These are phyloP conservation scores for Leccinum ochraceum DNA, from an alignment of 768 basidiomycete genomes.

Conservation along the genomic window DNA sequence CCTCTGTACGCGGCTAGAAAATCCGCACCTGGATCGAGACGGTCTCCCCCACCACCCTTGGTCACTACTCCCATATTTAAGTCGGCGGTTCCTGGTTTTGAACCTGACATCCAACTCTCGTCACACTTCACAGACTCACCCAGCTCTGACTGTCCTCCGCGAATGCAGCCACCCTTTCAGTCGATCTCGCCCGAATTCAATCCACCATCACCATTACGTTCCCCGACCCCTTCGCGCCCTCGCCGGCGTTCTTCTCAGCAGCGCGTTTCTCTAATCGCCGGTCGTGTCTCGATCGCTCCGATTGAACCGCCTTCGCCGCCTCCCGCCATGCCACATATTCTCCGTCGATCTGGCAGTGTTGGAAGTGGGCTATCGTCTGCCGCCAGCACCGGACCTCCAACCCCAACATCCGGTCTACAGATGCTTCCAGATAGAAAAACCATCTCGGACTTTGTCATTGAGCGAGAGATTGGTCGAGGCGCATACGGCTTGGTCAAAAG, in stretches of 20 bases:
- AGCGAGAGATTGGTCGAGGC: conserved; percentile 88
- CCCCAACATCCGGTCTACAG: conserved; percentile 42
- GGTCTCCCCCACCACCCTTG: conserved; percentile 18
- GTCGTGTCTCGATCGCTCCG: conserved; percentile 75
- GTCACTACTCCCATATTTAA: conserved; percentile 27
- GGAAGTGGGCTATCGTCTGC: conserved; percentile 63
- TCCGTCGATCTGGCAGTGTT: conserved; percentile 64
- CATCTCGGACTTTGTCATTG: conserved; percentile 84
- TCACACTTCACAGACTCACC: conserved; percentile 34
- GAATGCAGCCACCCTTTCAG: conserved; percentile 26
- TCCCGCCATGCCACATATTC: conserved; percentile 57
- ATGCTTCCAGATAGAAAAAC: conserved; percentile 57
- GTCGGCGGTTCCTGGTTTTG: conserved; percentile 22
- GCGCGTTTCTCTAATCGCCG: conserved; percentile 80
- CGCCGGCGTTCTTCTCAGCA: conserved; percentile 82
- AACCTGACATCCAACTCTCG: conserved; percentile 30
- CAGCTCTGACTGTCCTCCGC: conserved; percentile 31
- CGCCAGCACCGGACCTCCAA: conserved; percentile 62
- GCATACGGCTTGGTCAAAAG: conserved; percentile 96
- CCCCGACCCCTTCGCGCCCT: conserved; percentile 61
- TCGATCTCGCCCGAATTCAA: conserved; percentile 21
- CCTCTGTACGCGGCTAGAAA: conserved; percentile 10
- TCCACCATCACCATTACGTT: conserved; percentile 40
- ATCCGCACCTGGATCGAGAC: conserved; percentile 9
- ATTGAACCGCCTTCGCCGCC: conserved; percentile 73